Evolutionary conservation across 352 stramenopile species (phyloP), one percentile per base, ranked within the genome.

Genomic region (Globisporangium cystogenes): DNA sequence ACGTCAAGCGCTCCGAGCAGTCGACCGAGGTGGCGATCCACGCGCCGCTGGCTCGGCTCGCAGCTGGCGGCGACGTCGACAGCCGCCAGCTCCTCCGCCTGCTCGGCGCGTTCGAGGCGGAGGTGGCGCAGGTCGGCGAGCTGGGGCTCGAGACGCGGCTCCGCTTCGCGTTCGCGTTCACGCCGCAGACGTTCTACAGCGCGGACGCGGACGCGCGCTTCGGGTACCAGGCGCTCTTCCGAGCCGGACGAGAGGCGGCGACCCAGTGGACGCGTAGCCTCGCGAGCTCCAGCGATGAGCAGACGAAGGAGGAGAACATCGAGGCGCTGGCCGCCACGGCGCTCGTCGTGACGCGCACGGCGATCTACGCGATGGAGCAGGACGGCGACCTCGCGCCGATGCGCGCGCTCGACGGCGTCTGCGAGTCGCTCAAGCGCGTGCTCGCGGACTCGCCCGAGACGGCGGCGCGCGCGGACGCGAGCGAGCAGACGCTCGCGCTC

Each of bases 291-390:
- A n/a, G n/a, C n/a, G n/a, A n/a, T n/a, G n/a, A n/a, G n/a, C n/a
- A n/a, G n/a, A 36, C 51, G 5, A 51, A 49, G 8, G 60, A 75
- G 11, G 57, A 74, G 21, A 49, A 67, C 3, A 53, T 62, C 46
- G 56, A 74, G 31, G 23, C 60, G 2, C 48, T 79, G 18, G 27
- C 40, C 1, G 65, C 72, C 1, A 62, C 60, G 18, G 64, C 60
- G 12, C 65, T 64, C 27, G 68, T 80, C 18, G 51, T 80, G 26
- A 42, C 68, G 6, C 74, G 74, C 20, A 72, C 82, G 57, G 72
- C 70, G 16, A 65, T 56, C 1, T 65, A 78, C 45, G 48, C 33
- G 23, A 79, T 83, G 65, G 65, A 62, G 20, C 60, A 60, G 3
- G 59, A 46, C 10, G 68, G 65, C 4, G 47, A 76, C 10, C 26